Percentiles rank a stretch among this genome's conserved stretches.
These are phyloP conservation scores for Psilocybe azurescens DNA, from an alignment of 768 basidiomycete species.

Conservation along the genomic window DNA sequence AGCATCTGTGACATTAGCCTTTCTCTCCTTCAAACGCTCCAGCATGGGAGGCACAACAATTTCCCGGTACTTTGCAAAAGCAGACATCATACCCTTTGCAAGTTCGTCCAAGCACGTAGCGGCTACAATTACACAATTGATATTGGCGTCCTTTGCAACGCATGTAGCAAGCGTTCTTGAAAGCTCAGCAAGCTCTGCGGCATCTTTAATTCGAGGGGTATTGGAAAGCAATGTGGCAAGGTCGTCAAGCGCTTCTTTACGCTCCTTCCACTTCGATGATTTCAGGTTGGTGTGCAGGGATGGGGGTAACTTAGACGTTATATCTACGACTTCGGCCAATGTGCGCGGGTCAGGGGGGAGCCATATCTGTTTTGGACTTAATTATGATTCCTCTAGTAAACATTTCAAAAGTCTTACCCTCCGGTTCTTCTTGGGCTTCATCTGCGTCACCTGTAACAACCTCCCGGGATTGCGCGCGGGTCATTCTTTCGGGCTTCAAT, in stretches of 20 bases:
- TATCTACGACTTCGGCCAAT: conserved; percentile 82
- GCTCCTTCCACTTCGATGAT: conserved; percentile 98
- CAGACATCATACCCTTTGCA: conserved; percentile 77
- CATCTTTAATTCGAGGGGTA: conserved; percentile 80
- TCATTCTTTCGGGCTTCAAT: conserved; percentile 79
- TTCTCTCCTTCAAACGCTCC: conserved; percentile 93
- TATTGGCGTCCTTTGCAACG: conserved; percentile 89
- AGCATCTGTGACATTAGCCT: conserved; percentile 87
- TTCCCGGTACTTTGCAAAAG: conserved; percentile 80
- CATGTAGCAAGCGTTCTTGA: conserved; percentile 78
- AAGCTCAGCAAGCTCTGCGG: conserved; percentile 77
- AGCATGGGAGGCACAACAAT: conserved; percentile 77
- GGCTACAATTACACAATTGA: conserved; percentile 92
- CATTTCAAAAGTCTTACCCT: conserved; percentile 43
- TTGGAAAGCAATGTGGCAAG: conserved; percentile 71
- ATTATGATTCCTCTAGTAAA: conserved; percentile 12
- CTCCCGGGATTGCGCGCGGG: conserved; percentile 78
- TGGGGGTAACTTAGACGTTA: conserved; percentile 75
- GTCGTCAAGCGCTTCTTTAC: conserved; percentile 90
- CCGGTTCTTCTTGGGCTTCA: conserved; percentile 44
- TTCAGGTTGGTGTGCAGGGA: conserved; percentile 76
- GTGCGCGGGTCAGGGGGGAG: conserved; percentile 76
- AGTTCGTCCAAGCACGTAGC: conserved; percentile 85
- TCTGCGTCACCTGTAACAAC: conserved; percentile 51
- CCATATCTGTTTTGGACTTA: conserved; percentile 42